These are phyloP conservation scores for Zelonia costaricensis DNA, from an alignment of 208 protist species.

Conservation along the genomic window DNA sequence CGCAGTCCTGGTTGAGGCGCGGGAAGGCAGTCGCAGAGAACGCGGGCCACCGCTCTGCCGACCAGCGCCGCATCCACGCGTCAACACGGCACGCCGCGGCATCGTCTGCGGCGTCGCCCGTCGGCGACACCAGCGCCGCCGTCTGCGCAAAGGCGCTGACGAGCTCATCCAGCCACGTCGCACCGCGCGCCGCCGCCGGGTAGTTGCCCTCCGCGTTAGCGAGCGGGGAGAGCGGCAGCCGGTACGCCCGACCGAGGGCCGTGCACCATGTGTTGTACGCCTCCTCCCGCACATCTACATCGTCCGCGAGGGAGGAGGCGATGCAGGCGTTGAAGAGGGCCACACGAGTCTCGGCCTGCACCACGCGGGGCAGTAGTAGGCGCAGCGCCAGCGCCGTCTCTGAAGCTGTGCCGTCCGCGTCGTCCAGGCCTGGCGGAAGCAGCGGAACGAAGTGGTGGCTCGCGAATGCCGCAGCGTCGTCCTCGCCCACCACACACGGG, in stretches of 20 bases:
- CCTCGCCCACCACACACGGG: neutral
- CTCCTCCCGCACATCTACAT: neutral
- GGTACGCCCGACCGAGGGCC: slow-evolving; percentile 51
- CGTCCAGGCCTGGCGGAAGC: slow-evolving; percentile 15
- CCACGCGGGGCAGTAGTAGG: slow-evolving; percentile 9
- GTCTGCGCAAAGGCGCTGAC: slow-evolving; percentile 27
- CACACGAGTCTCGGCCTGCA: slow-evolving; percentile 6
- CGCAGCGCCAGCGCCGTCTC: slow-evolving; percentile 12
- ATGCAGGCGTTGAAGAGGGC: slow-evolving; percentile 15
- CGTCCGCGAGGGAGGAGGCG: neutral
- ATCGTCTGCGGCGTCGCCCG: neutral
- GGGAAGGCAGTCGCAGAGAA: slow-evolving; percentile 21
- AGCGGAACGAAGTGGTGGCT: slow-evolving; percentile 3
- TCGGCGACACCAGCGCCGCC: slow-evolving; percentile 1
- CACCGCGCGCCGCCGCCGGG: slow-evolving; percentile 11
- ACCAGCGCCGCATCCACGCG: slow-evolving; percentile 29
- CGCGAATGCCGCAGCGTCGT: too few species aligned
- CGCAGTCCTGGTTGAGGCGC: slow-evolving; percentile 9
- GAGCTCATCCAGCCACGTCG: slow-evolving; percentile 61
- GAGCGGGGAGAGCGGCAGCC: slow-evolving; percentile 59
- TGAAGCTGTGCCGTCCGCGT: neutral
- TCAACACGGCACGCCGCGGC: slow-evolving; percentile 3
- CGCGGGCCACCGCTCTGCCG: slow-evolving; percentile 16
- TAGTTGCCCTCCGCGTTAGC: slow-evolving; percentile 73
- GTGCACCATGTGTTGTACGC: slow-evolving; percentile 42